Evolutionary conservation across 2,329 filamentous ascomycete genomes (phyloP), one percentile per base, ranked within the genome.

Genomic region (Rosellinia necatrix): DNA sequence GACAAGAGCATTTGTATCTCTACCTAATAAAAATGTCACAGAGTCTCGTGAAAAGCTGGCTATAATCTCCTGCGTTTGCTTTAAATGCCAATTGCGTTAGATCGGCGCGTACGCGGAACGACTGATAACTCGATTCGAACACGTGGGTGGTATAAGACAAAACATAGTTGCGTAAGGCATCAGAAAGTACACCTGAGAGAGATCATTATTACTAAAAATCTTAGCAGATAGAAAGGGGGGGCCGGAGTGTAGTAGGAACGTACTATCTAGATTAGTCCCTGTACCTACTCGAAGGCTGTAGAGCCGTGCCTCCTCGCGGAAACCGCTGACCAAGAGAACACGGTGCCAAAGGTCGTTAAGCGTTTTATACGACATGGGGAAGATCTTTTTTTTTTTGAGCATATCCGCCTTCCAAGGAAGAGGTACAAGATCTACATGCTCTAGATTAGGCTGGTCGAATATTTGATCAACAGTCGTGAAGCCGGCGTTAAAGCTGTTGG

Each of bases 21-120:
- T 38, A 30, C 30, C 35, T 30, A 37, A 32, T n/a, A 13, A 19
- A 44, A 44, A 52, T 32, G 30, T 52, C 25, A 13, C 17, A 52
- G 13, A 52, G 40, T 52, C 40, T 52, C 25, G 25, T 21, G 15
- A 52, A 44, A 52, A 52, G 49, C 30, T 46, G 25, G 32, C 49
- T 52, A 13, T 52, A 19, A 38, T 52, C 22, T 46, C 40, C 22
- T 46, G 32, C 22, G 22, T 52, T 21, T 37, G 30, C 40, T 46
- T 52, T 46, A 30, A 52, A 52, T 44, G 40, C 35, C 38, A 52
- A 46, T 42, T 52, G n/a, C 30, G 13, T 52, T 29, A 52, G 25
- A 40, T 52, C 34, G 34, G 35, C 34, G 32, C 35, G 21, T 53
- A 48, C 35, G 13, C 12, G 25, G 34, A 48, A 50, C 24, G 29